These are phyloP conservation scores for Ophiocordyceps unilateralis DNA, from an alignment of 2,329 filamentous ascomycete genomes.

Conservation along the genomic window DNA sequence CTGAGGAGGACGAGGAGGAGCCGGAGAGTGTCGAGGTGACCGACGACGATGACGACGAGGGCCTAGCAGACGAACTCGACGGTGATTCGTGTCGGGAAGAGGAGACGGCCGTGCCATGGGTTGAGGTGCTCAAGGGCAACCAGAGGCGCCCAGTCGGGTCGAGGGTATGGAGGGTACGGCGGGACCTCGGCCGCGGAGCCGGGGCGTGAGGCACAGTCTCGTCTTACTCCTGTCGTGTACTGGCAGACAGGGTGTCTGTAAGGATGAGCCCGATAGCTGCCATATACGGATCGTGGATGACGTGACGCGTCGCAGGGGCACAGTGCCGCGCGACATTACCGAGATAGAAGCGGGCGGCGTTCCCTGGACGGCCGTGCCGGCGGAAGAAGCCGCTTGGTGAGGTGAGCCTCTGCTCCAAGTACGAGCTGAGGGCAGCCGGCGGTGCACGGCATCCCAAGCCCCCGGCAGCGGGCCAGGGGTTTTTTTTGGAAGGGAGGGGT, in stretches of 20 bases:
- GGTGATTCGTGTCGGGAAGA: slow-evolving; percentile 6
- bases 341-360: too few species aligned
- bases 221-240: background rate
- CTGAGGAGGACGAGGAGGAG: slow-evolving; percentile 10
- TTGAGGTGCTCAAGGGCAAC: slow-evolving; percentile 37
- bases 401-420: too few species aligned
- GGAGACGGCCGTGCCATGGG: slow-evolving; percentile 32
- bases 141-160: slow-evolving; percentile 40
- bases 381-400: background rate
- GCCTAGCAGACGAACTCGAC: slow-evolving; percentile 7
- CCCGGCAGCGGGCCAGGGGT: background rate
- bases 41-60: slow-evolving; percentile 8
- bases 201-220: slow-evolving; percentile 5
- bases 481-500: too few species aligned
- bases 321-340: too few species aligned
- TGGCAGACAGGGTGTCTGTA: background rate
- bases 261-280: background rate
- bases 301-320: too few species aligned
- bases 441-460: background rate
- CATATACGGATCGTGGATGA: too few species aligned
- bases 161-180: slow-evolving; percentile 44
- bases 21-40: slow-evolving; percentile 17
- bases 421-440: too few species aligned
- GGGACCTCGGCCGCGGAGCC: slow-evolving; percentile 34
- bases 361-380: background rate